Percentiles rank a stretch among this genome's conserved stretches.
Evolutionary conservation across 2,329 filamentous ascomycete genomes (phyloP).

Genomic region (Colletotrichum scovillei): DNA sequence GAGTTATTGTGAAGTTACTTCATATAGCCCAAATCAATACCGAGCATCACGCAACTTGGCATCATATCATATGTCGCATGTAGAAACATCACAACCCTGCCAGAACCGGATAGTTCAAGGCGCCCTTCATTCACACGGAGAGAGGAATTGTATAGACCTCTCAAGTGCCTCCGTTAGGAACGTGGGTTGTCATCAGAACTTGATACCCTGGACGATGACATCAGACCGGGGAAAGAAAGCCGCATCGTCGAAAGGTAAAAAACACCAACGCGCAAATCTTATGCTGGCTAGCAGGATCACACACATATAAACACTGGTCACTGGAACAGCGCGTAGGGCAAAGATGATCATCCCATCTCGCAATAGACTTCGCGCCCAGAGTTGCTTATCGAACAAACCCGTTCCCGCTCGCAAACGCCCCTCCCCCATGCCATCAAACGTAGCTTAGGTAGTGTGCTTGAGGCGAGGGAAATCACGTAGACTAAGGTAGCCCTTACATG

Average conservation of each 20-base stretch:
- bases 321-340: neutral
- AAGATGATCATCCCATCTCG: constrained; percentile 17
- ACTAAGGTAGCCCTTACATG: neutral
- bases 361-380: constrained; percentile 11
- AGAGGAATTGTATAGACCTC: neutral
- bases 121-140: neutral
- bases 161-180: neutral
- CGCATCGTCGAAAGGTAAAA: neutral
- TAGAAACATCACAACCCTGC: neutral
- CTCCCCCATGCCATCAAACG: neutral
- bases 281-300: neutral
- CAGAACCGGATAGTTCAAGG: neutral
- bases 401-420: neutral
- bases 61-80: neutral
- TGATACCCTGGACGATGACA: constrained; percentile 1
- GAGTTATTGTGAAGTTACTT: neutral
- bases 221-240: neutral
- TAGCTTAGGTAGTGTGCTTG: neutral
- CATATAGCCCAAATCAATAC: neutral
- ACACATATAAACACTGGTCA: neutral
- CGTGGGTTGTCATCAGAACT: neutral
- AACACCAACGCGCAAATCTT: neutral
- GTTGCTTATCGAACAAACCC: constrained; percentile 4
- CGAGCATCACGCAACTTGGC: neutral
- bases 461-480: neutral